These are phyloP conservation scores for Carallia pectinifolia DNA, from an alignment of 345 rosid species.

Conservation along the genomic window DNA sequence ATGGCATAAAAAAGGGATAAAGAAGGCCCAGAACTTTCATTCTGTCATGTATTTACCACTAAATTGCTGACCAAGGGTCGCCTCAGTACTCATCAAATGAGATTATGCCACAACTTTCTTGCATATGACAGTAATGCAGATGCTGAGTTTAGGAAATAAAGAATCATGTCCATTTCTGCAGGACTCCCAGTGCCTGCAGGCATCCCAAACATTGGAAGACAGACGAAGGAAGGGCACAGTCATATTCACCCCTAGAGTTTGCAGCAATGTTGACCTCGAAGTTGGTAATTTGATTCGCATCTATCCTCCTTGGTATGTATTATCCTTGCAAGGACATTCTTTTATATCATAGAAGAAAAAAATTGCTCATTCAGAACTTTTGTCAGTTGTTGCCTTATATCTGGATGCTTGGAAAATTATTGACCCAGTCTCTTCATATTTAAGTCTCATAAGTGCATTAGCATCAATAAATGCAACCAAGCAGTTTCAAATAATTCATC, in stretches of 20 bases:
- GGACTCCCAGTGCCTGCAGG: constrained; percentile 33
- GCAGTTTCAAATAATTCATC: neutral
- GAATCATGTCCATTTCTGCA: constrained; percentile 29
- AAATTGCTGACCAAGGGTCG: neutral
- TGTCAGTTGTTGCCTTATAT: neutral
- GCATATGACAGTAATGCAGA: neutral
- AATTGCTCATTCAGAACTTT: neutral
- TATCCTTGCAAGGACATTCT: neutral
- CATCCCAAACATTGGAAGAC: constrained; percentile 23
- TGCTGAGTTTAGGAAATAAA: neutral
- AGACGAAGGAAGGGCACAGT: constrained; percentile 43
- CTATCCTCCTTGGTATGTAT: constrained; percentile 61
- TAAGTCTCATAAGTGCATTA: neutral
- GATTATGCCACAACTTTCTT: too few species aligned
- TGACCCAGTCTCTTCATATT: neutral
- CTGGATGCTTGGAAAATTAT: neutral
- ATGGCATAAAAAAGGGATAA: neutral
- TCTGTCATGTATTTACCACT: neutral
- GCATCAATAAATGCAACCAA: neutral
- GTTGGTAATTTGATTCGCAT: constrained; percentile 61
- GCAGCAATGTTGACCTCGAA: constrained; percentile 75
- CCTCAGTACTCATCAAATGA: too few species aligned
- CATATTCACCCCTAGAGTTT: constrained; percentile 73
- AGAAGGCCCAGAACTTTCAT: neutral
- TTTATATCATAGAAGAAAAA: neutral